Conservation (phyloP, 1,139 yeast genomes). For the Arxiozyma slooffiae region DNA sequence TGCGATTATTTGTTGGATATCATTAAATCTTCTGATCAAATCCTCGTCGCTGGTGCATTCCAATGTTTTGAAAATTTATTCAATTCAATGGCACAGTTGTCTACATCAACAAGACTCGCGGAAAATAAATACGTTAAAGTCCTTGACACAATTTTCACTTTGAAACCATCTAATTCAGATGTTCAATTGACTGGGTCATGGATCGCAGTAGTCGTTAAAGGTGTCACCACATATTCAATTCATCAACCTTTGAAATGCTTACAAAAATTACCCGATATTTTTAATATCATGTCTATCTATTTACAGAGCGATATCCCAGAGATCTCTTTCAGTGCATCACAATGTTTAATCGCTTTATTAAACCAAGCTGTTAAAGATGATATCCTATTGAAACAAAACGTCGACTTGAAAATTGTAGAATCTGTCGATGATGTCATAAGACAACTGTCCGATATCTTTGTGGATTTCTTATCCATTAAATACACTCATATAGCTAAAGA, state of each 20-base stretch:
- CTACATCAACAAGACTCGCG: constrained; percentile 28
- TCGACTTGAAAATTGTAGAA: constrained; percentile 44
- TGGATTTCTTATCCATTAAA: constrained; percentile 57
- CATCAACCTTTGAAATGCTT: constrained; percentile 53
- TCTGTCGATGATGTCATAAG: constrained; percentile 52
- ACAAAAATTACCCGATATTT: constrained; percentile 44
- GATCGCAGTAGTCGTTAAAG: constrained; percentile 91
- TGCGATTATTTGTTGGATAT: constrained; percentile 69
- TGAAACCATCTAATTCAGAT: constrained; percentile 76
- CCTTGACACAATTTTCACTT: constrained; percentile 61
- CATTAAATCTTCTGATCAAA: constrained; percentile 78
- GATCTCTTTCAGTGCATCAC: constrained; percentile 69
- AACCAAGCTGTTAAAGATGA: constrained; percentile 57
- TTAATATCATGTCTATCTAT: constrained; percentile 50
- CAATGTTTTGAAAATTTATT: constrained; percentile 79
- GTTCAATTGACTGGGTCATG: constrained; percentile 84
- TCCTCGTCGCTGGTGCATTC: constrained; percentile 69
- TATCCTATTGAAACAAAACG: constrained; percentile 39
- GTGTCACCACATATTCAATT: constrained; percentile 56
- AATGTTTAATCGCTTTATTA: constrained; percentile 71
- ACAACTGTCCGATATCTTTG: constrained; percentile 43
- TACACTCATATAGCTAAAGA: constrained; percentile 72
- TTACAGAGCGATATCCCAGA: constrained; percentile 59
- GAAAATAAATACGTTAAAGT: constrained; percentile 55
- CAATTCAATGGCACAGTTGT: constrained; percentile 44